Percentiles rank a stretch among this genome's conserved stretches.
These are phyloP conservation scores for Populus hybrid DNA, from an alignment of 441 rosid genomes.

Conservation along the genomic window DNA sequence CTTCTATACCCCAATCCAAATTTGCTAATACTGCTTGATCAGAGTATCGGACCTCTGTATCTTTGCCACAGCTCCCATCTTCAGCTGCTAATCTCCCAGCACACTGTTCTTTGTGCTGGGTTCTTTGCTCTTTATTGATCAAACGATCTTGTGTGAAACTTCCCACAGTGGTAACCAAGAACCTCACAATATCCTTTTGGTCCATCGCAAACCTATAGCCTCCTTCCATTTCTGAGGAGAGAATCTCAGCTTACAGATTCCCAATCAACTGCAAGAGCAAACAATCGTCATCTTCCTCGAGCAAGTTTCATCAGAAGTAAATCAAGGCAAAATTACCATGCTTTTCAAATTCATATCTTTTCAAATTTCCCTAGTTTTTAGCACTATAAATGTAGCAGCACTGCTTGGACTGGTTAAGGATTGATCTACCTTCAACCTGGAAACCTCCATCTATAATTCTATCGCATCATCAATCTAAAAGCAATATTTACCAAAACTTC, in stretches of 20 bases:
- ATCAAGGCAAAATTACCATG: neutral
- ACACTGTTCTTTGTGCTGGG: slow-evolving; percentile 59
- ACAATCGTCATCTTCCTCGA: slow-evolving; percentile 2
- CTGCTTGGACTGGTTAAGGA: neutral
- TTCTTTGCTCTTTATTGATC: slow-evolving; percentile 41
- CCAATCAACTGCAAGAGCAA: slow-evolving; percentile 7
- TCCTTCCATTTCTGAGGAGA: slow-evolving; percentile 31
- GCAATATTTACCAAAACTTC: neutral
- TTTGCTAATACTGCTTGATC: slow-evolving; percentile 75
- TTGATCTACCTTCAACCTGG: neutral
- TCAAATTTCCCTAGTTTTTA: neutral
- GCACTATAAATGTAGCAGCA: neutral
- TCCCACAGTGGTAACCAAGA: slow-evolving; percentile 37
- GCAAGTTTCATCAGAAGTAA: neutral
- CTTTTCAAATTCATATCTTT: neutral
- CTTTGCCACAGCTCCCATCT: slow-evolving; percentile 35
- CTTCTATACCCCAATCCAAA: slow-evolving; percentile 72
- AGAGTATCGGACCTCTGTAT: slow-evolving; percentile 49
- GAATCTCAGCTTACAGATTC: slow-evolving; percentile 1
- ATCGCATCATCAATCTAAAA: neutral
- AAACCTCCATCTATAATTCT: neutral
- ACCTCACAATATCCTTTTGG: slow-evolving; percentile 38
- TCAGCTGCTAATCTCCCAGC: slow-evolving; percentile 67
- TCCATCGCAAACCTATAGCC: slow-evolving; percentile 42
- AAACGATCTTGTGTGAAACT: slow-evolving; percentile 45